Base-by-base conservation (phyloP, 495 filamentous ascomycete species). In the Hypoxylon subgilvum region DNA sequence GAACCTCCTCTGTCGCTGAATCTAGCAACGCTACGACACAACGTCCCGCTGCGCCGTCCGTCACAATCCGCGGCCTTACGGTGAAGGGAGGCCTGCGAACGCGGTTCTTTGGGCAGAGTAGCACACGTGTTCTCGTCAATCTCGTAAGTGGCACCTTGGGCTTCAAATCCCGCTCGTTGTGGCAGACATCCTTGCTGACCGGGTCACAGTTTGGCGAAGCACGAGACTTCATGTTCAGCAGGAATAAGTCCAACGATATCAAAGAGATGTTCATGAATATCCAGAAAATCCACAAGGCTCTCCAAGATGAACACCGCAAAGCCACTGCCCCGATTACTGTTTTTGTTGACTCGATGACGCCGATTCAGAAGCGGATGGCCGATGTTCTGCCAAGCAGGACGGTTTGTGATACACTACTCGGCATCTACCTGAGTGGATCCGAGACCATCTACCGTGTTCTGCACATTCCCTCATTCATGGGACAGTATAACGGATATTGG, bases 361-460 rank as follows among this genome's bases (percentile, higher is more conserved):
- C 73, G 2, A 69, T 76, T n/a, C 67, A 72, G 48, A 68, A 73
- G 44, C 71, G 73, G 27, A 76, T 76, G 73, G 61, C 65, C 3
- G 72, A 76, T 59, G 67, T 76, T 6, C 36, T 76, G 22, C 73
- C 73, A 6, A 65, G 47, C 12, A 69, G 50, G 45, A 19, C 36
- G 0, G 64, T 70, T n/a, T 76, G 73, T 55, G 73, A 76, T 32
- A 59, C 60, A 2, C 62, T 76, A 1, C 25, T 82, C 10, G 56
- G 71, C 34, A 53, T 67, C 16, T 82, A 82, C 51, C 63, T 83
- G 28, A 52, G 50, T 25, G 73, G 73, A 7, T 73, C 74, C 4
- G 79, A 81, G 43, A 72, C 68, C 5, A 51, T 79, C 17, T 77
- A 83, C 59, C 80, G 82, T 6, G 74, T 86, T 12, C 57, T 82